Evolutionary conservation across 2,329 filamentous ascomycete species (phyloP), one percentile per base, ranked within the genome.

Genomic region (Chrysoporthe cubensis): DNA sequence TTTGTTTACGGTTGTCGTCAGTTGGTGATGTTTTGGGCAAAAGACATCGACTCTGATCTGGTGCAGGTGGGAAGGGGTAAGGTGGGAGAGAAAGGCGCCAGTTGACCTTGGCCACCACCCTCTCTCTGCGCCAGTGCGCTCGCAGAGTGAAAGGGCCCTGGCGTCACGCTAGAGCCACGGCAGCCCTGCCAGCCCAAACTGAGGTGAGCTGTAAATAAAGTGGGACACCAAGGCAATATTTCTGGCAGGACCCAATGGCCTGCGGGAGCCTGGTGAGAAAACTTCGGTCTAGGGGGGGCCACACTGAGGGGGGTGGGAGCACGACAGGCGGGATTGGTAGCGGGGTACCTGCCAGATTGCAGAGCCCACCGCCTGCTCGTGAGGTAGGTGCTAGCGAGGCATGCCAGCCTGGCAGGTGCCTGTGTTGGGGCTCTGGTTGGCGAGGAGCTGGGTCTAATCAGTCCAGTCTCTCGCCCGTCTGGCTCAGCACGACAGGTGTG

Each of bases 1-100:
- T 62, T 52, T 64, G 68, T 56, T 66, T 66, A 59, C 64, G 50
- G 56, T 43, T 1, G 63, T 62, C 48, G 67, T 60, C 58, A 57
- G 65, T 69, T 62, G 66, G 62, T 62, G 67, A 69, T 69, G 60
- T 69, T 69, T 62, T 69, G 67, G 67, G 58, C 57, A 61, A 61
- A 62, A 66, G 59, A 43, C 64, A 57, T 61, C 42, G 52, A 37
- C 61, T 60, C 57, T 21, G 57, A 56, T 59, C 43, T 62, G 65
- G 61, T 58, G 62, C 56, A 60, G 67, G 62, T 60, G 50, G 57
- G 54, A 69, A 62, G 67, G 62, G 46, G 50, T 40, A 65, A 59
- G 64, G 65, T 67, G 65, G 67, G 58, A 67, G 66, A 58, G 65
- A 67, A 67, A 56, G 58, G 48, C 61, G 54, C 50, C 60, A 62